Conservation (phyloP, 2,329 filamentous ascomycete species). For the Fusarium sp. region DNA sequence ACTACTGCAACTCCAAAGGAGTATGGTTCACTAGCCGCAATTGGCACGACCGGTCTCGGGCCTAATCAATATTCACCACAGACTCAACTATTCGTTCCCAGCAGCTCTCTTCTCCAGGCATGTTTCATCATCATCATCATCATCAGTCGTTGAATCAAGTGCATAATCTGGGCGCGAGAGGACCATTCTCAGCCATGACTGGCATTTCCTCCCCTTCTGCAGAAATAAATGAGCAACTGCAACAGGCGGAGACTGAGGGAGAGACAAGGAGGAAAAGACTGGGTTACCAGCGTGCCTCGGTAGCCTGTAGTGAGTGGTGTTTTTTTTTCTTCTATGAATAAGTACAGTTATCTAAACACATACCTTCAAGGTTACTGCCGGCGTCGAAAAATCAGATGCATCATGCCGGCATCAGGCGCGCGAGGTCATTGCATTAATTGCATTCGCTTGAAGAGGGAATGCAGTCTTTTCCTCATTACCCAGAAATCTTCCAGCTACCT, state of each 20-base stretch:
- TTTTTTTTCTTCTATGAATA: neutral
- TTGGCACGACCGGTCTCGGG: too few species aligned
- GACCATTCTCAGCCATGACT: neutral
- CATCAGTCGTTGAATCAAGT: neutral
- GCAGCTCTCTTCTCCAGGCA: neutral
- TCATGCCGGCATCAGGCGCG: neutral
- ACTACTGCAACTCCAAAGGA: too few species aligned
- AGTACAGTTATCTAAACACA: neutral
- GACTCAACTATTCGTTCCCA: neutral
- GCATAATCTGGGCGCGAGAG: neutral
- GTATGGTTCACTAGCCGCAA: too few species aligned
- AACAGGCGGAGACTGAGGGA: too few species aligned
- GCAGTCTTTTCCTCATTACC: neutral
- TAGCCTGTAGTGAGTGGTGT: too few species aligned
- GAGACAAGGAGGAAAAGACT: too few species aligned
- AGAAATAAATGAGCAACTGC: neutral
- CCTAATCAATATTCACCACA: too few species aligned
- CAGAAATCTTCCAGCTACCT: too few species aligned
- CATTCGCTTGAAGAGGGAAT: neutral
- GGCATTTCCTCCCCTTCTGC: neutral
- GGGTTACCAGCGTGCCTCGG: too few species aligned
- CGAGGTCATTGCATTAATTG: neutral
- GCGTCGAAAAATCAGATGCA: conserved; percentile 1
- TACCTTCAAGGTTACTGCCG: neutral
- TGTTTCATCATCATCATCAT: neutral